Conservation (phyloP, 1,139 yeast species). For the Arxiozyma bovina region DNA sequence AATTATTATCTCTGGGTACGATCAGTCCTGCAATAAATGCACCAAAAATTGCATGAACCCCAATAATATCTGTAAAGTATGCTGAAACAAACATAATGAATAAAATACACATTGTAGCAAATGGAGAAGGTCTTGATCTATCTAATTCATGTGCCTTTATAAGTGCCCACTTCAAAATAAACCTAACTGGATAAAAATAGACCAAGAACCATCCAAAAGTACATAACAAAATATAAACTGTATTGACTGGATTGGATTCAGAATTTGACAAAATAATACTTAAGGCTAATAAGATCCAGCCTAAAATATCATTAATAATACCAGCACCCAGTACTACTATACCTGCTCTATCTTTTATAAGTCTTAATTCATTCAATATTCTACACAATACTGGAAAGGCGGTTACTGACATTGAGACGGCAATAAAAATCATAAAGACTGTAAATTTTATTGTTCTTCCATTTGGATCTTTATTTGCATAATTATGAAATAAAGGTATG, state of each 20-base stretch:
- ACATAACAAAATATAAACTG: conserved; percentile 58
- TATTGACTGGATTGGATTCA: conserved; percentile 50
- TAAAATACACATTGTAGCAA: conserved; percentile 49
- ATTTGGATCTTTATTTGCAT: conserved; percentile 32
- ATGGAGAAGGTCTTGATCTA: conserved; percentile 56
- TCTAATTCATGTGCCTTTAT: conserved; percentile 34
- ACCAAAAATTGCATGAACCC: conserved; percentile 76
- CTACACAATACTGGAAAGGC: conserved; percentile 80
- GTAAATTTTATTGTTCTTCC: conserved; percentile 44
- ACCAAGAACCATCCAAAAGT: conserved; percentile 60
- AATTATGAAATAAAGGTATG: conserved; percentile 53
- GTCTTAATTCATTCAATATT: conserved; percentile 60
- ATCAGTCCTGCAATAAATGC: conserved; percentile 70
- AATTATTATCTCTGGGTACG: conserved; percentile 70
- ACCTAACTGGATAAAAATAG: conserved; percentile 40
- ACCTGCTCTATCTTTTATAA: conserved; percentile 66
- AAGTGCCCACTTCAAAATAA: conserved; percentile 39
- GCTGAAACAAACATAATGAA: conserved; percentile 54
- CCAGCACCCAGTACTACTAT: conserved; percentile 77
- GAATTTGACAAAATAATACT: conserved; percentile 69
- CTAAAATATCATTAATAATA: conserved; percentile 67
- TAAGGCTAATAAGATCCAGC: conserved; percentile 72
- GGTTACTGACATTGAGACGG: conserved; percentile 73
- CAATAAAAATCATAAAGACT: conserved; percentile 68
- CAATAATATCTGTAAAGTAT: conserved; percentile 71